These are phyloP conservation scores for Epicoccum nigrum DNA, from an alignment of 2,329 filamentous ascomycete genomes.

Conservation along the genomic window DNA sequence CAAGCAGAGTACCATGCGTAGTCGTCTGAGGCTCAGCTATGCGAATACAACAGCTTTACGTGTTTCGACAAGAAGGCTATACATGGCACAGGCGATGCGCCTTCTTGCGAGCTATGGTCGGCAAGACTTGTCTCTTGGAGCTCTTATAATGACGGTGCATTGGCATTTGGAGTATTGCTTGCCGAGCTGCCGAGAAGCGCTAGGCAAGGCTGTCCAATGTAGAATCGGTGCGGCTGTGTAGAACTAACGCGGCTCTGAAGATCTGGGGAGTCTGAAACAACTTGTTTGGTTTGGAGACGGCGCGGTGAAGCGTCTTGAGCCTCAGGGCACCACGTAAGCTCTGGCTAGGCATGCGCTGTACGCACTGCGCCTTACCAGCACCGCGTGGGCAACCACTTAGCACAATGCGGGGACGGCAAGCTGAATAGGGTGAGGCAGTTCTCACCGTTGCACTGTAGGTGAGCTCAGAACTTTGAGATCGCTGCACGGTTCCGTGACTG, in stretches of 20 bases:
- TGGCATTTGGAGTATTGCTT: background rate
- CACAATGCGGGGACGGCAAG: no score
- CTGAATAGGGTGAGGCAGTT: no score
- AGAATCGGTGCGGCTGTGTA: slow-evolving; percentile 9
- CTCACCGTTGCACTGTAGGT: no score
- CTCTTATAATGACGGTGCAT: background rate
- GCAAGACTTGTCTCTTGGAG: background rate
- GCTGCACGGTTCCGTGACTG: no score
- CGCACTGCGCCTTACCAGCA: no score
- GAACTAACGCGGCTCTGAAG: background rate
- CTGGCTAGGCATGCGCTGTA: slow-evolving; percentile 3
- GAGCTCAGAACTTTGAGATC: no score
- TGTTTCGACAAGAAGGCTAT: slow-evolving; percentile 7
- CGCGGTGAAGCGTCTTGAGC: background rate
- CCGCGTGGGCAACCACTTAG: no score
- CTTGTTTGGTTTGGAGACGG: background rate
- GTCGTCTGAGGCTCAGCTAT: background rate
- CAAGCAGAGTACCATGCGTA: background rate
- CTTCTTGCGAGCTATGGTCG: background rate
- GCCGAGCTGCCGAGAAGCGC: slow-evolving; percentile 16
- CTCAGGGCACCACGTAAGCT: slow-evolving; percentile 10
- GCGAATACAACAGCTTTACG: background rate
- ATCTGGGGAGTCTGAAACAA: slow-evolving; percentile 2
- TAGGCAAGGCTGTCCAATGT: slow-evolving; percentile 5
- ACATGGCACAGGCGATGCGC: slow-evolving; percentile 2